A percentile compares a stretch with the other conserved stretches of the same genome.
Conservation (phyloP, 1,139 yeast species). For the Kodamaea sp. region DNA sequence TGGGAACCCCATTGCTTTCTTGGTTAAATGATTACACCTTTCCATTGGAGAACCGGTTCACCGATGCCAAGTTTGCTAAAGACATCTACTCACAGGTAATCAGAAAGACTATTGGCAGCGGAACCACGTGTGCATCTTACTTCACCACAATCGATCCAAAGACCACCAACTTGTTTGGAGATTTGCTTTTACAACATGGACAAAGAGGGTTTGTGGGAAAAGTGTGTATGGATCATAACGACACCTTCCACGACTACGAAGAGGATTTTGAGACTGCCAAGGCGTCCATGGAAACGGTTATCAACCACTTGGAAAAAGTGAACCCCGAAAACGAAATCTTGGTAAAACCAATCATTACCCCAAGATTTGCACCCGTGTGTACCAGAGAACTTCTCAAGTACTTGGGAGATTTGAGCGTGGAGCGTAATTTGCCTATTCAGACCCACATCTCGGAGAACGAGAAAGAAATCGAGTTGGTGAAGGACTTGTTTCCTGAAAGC, state of each 20-base stretch:
- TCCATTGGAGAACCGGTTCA: constrained; percentile 67
- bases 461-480: constrained; percentile 76
- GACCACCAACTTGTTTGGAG: constrained; percentile 77
- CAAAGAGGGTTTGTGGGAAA: constrained; percentile 92
- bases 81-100: constrained; percentile 67
- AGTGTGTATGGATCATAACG: constrained; percentile 78
- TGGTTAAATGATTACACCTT: constrained; percentile 90
- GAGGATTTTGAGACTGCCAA: constrained; percentile 65
- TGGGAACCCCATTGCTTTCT: constrained; percentile 79
- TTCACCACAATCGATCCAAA: constrained; percentile 83
- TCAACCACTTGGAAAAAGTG: constrained; percentile 51
- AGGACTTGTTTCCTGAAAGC: constrained; percentile 68
- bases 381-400: constrained; percentile 58
- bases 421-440: constrained; percentile 66
- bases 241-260: constrained; percentile 66
- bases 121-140: constrained; percentile 92
- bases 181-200: constrained; percentile 62
- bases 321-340: constrained; percentile 55
- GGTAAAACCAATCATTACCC: constrained; percentile 78
- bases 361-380: constrained; percentile 93
- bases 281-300: constrained; percentile 56
- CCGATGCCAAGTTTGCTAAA: constrained; percentile 49
- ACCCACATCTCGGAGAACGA: constrained; percentile 86
- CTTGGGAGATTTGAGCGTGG: constrained; percentile 61
- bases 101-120: constrained; percentile 64